phyloP scores from a whole-genome alignment of 2,329 filamentous ascomycete species.

The Biscogniauxia sp. region DNA sequence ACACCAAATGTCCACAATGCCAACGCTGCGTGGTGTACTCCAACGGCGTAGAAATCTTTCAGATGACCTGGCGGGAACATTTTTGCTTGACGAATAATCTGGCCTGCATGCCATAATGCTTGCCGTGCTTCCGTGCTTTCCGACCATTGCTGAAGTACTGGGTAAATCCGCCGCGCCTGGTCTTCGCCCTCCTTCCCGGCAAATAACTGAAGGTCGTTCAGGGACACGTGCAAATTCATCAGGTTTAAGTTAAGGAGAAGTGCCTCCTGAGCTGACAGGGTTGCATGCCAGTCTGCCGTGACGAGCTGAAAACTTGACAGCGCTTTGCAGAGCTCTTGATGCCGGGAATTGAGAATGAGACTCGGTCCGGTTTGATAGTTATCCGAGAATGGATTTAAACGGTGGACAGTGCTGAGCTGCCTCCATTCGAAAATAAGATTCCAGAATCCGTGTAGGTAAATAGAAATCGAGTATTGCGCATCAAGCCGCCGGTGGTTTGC shows the following conservation, averaged over 20 bases:
- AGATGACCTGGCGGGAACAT: conserved; percentile 51
- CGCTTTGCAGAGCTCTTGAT: conserved; percentile 60
- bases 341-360: conserved; percentile 51
- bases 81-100: conserved; percentile 61
- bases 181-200: conserved; percentile 66
- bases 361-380: conserved; percentile 39
- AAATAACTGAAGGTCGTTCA: conserved; percentile 66
- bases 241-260: conserved; percentile 54
- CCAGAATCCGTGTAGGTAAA: conserved; percentile 66
- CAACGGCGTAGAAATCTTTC: conserved; percentile 66
- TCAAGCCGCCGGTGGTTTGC: conserved; percentile 52
- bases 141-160: conserved; percentile 58
- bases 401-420: conserved; percentile 52
- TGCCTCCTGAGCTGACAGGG: conserved; percentile 44
- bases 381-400: conserved; percentile 46
- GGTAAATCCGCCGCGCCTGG: conserved; percentile 59
- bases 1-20: conserved; percentile 70
- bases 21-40: conserved; percentile 66
- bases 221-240: conserved; percentile 62
- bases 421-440: conserved; percentile 65
- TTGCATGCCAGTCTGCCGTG: conserved; percentile 42
- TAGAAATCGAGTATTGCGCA: conserved; percentile 52
- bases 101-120: conserved; percentile 66
- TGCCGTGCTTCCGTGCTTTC: conserved; percentile 53
- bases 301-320: conserved; percentile 48